Conservation (phyloP, 495 filamentous ascomycete species). For the Tuber microsphaerosporum region DNA sequence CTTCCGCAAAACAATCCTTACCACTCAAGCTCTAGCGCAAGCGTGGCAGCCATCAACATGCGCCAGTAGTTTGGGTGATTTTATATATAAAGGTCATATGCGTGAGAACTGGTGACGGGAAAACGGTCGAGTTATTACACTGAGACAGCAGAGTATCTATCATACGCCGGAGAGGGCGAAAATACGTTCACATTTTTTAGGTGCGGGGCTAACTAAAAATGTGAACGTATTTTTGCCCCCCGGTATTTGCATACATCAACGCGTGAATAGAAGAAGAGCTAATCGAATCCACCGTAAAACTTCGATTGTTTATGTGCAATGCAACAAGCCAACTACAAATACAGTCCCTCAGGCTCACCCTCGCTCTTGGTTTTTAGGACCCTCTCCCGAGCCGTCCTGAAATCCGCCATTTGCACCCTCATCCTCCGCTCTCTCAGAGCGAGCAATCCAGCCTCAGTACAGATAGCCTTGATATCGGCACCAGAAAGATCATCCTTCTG, state of each 20-base stretch:
- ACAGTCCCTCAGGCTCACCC: constrained; percentile 95
- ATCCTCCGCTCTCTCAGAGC: constrained; percentile 91
- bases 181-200: too few species aligned
- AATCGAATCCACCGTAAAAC: not conserved
- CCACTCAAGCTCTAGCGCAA: not conserved
- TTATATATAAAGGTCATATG: not conserved
- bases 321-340: constrained; percentile 61
- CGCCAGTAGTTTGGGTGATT: not conserved
- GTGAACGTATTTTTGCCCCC: too few species aligned
- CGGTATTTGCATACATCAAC: not conserved
- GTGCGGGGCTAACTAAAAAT: too few species aligned
- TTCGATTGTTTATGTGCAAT: not conserved
- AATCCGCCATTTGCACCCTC: constrained; percentile 98
- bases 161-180: too few species aligned
- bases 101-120: not conserved
- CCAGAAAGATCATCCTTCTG: constrained; percentile 98
- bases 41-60: not conserved
- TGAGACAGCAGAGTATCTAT: not conserved
- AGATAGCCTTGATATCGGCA: constrained; percentile 98
- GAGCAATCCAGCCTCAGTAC: constrained; percentile 92
- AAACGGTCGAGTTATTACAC: not conserved
- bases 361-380: constrained; percentile 99
- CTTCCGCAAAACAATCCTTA: not conserved
- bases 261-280: not conserved
- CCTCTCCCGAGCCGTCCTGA: constrained; percentile 81